Conservation (phyloP, 2,329 filamentous ascomycete genomes). For the Harringtonia aguacate region DNA sequence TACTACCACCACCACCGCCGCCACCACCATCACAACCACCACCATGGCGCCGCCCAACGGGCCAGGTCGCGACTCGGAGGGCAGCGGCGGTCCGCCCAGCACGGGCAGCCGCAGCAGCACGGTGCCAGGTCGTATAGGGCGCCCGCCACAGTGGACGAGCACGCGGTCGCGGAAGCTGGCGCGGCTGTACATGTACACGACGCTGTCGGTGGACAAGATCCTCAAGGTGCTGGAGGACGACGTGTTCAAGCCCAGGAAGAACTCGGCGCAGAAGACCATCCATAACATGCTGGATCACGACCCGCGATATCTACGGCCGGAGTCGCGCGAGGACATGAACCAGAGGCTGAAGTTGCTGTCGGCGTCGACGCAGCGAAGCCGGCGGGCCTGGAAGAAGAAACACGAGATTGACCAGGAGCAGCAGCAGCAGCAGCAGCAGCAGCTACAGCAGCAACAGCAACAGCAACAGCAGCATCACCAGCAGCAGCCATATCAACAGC, state of each 20-base stretch:
- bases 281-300: slow-evolving; percentile 47
- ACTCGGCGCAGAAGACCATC: slow-evolving; percentile 49
- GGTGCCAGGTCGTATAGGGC: slow-evolving; percentile 27
- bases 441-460: background rate
- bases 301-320: slow-evolving; percentile 45
- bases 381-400: slow-evolving; percentile 7
- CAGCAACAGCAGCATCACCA: slow-evolving; percentile 1
- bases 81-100: slow-evolving; percentile 2
- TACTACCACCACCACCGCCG: no score
- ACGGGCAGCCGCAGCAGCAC: slow-evolving; percentile 5
- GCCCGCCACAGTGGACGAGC: slow-evolving; percentile 45
- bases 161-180: slow-evolving; percentile 41
- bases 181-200: slow-evolving; percentile 47
- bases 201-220: slow-evolving; percentile 39
- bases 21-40: background rate
- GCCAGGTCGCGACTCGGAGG: slow-evolving; percentile 7
- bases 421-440: background rate
- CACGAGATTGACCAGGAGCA: background rate
- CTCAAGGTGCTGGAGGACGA: slow-evolving; percentile 34
- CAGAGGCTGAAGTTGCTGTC: slow-evolving; percentile 35
- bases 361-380: slow-evolving; percentile 25
- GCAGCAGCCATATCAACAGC: background rate
- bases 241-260: slow-evolving; percentile 35
- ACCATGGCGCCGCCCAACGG: slow-evolving; percentile 9
- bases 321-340: slow-evolving; percentile 38